Percentiles rank a stretch among this genome's conserved stretches.
phyloP scores from a whole-genome alignment of 163 green algal genomes.

The Volvox carteri region DNA sequence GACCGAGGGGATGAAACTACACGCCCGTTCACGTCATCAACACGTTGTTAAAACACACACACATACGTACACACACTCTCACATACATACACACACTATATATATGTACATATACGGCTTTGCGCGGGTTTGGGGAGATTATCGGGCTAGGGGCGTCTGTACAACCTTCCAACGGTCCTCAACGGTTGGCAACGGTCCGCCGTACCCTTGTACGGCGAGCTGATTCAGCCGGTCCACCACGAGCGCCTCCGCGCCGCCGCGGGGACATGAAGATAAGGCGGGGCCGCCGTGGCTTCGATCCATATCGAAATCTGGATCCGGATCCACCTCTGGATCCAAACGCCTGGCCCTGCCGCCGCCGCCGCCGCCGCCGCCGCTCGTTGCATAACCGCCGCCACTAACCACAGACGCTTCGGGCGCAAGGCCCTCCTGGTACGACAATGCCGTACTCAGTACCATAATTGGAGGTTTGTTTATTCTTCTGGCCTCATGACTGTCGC shows the following conservation, averaged over 20 bases:
- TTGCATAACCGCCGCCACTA: background rate
- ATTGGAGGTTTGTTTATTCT: too few relatives aligned
- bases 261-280: too few relatives aligned
- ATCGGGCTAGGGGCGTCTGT: too few relatives aligned
- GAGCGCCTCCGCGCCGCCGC: conserved; percentile 22
- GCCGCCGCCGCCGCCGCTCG: background rate
- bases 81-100: too few relatives aligned
- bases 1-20: background rate
- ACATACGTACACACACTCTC: too few relatives aligned
- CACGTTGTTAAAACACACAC: too few relatives aligned
- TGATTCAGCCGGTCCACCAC: conserved; percentile 53
- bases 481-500: too few relatives aligned
- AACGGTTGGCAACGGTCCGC: too few relatives aligned
- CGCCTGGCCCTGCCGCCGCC: background rate
- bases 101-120: too few relatives aligned
- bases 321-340: conserved; percentile 54
- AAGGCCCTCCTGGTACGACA: background rate
- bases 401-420: background rate
- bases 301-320: background rate
- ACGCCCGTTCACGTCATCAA: too few relatives aligned
- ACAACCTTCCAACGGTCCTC: too few relatives aligned
- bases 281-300: background rate
- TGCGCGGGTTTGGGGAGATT: too few relatives aligned
- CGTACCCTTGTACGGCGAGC: conserved; percentile 57
- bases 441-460: background rate